Percentiles rank a stretch among this genome's conserved stretches.
phyloP scores from a whole-genome alignment of 2,329 filamentous ascomycete species.

The Neopestalotiopsis sp. region DNA sequence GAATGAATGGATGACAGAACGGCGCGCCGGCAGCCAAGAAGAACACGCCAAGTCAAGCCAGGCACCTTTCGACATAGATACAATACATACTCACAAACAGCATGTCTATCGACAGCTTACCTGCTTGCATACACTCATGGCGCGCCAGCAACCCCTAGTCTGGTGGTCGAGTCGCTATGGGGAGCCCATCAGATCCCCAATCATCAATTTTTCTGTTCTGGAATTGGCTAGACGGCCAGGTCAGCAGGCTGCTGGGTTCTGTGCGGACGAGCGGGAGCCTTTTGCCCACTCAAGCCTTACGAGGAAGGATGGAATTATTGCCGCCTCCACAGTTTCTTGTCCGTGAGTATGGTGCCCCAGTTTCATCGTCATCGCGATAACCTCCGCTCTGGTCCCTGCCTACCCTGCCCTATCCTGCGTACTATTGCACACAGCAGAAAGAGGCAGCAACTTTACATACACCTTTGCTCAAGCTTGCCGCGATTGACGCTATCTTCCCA shows the following conservation, averaged over 20 bases:
- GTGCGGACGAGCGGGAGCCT: background rate
- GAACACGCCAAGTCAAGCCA: too few relatives aligned
- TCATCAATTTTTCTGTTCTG: background rate
- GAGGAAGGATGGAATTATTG: background rate
- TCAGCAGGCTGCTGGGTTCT: background rate
- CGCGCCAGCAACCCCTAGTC: background rate
- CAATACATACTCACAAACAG: too few relatives aligned
- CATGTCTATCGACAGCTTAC: too few relatives aligned
- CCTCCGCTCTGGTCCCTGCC: background rate
- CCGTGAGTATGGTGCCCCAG: background rate
- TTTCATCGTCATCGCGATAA: background rate
- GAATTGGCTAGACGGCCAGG: background rate
- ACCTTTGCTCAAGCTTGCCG: background rate
- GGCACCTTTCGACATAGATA: too few relatives aligned
- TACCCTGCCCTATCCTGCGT: background rate
- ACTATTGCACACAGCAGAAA: background rate
- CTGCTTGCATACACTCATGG: background rate
- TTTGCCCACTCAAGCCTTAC: conserved; percentile 1
- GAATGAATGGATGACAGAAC: too few relatives aligned
- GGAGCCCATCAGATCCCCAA: background rate
- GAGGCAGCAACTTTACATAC: background rate
- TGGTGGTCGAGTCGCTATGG: background rate
- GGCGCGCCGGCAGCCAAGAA: too few relatives aligned
- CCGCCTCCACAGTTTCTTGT: background rate
- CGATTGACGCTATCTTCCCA: background rate